These are phyloP conservation scores for Alternaria sp. DNA, from an alignment of 2,329 filamentous ascomycete species.

Conservation along the genomic window DNA sequence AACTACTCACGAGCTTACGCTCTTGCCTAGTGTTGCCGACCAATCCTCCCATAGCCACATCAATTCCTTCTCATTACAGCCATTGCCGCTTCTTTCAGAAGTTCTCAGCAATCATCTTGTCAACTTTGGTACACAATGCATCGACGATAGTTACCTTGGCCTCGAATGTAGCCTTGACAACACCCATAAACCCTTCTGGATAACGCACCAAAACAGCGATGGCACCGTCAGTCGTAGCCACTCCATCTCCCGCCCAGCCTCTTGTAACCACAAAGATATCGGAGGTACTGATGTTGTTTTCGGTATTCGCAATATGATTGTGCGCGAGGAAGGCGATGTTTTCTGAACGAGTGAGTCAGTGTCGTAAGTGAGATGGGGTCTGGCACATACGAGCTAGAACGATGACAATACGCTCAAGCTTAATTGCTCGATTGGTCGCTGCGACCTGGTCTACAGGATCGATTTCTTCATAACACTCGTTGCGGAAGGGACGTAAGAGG, in stretches of 20 bases:
- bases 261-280: conserved; percentile 5
- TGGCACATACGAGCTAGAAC: neutral
- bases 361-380: neutral
- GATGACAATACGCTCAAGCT: neutral
- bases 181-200: conserved; percentile 4
- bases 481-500: conserved; percentile 13
- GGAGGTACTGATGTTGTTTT: neutral
- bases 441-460: neutral
- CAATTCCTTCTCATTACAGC: neutral
- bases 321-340: neutral
- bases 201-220: conserved; percentile 5
- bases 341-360: neutral
- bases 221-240: neutral
- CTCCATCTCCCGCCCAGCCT: conserved; percentile 5
- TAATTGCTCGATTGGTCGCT: neutral
- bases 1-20: neutral
- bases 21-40: neutral
- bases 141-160: neutral
- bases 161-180: conserved; percentile 3
- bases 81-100: neutral
- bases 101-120: conserved; percentile 1
- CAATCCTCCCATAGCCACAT: neutral
- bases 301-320: neutral
- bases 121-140: neutral
- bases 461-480: conserved; percentile 1